Evolutionary conservation across 257 asterid species (phyloP), one percentile per base, ranked within the genome.

Genomic region (Datura wrightii): DNA sequence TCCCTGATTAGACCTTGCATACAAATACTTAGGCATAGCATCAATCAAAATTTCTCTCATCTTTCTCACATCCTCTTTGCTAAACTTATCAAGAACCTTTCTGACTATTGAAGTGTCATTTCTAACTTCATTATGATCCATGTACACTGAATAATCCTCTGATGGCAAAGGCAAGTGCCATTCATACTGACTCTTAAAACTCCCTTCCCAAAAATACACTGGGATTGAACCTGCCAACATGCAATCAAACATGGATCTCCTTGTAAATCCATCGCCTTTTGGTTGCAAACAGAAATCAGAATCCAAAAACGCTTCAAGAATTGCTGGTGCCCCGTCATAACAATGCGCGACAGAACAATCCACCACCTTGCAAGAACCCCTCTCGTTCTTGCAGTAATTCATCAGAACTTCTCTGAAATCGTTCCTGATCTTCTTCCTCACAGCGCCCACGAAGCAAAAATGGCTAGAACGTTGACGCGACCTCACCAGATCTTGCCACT

Each of bases 161-260:
- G 87, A 79, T 4, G 76, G 80, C 5, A 14, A 82, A 7, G 87
- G 89, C 87, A 89, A 71, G 65, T 83, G 86, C 91, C 93, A 90
- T 15, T 69, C 65, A 44, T 89, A 90, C 41, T 90, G 93, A 52
- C 46, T 55, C 36, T 87, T 86, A 83, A 85, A 81, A 24, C 87
- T 87, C 4, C 86, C 83, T 7, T 59, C 60, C 93, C 93, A 90
- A 55, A 90, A 90, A 34, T 85, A 90, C 16, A 90, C 91, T 3
- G 93, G 93, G 6, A 90, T 88, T 5, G 91, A 83, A 54, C 92
- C 92, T 2, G 91, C 90, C 78, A 90, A 50, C 92, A 90, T 89
- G 85, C 93, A 90, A 56, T 90, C 93, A 54, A 84, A 90, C 76
- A 86, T 83, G 1, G 93, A 89, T 60, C 93, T 74, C 41, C 93